These are phyloP conservation scores for Chaetomidium leptoderma DNA, from an alignment of 495 filamentous ascomycete genomes.

Conservation along the genomic window DNA sequence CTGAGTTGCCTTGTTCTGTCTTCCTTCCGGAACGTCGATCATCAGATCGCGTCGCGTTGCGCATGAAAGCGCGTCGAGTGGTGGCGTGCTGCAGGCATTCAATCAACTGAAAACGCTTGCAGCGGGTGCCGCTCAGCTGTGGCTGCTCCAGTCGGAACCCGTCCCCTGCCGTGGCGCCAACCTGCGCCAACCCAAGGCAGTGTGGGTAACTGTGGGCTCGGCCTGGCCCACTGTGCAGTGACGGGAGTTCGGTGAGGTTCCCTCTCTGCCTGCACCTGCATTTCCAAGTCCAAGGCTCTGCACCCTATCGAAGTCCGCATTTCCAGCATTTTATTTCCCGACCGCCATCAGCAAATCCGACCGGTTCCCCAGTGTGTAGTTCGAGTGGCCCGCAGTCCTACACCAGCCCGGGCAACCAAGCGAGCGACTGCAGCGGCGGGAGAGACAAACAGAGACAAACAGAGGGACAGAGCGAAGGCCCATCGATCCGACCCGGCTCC, in stretches of 20 bases:
- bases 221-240: slow-evolving; percentile 6
- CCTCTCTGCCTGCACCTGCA: slow-evolving; percentile 8
- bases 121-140: slow-evolving; percentile 1
- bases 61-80: slow-evolving; percentile 17
- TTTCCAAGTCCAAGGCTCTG: slow-evolving; percentile 7
- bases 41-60: slow-evolving; percentile 12
- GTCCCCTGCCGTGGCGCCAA: slow-evolving; percentile 12
- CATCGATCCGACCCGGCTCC: slow-evolving; percentile 18
- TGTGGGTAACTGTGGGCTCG: slow-evolving; percentile 12
- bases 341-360: not conserved
- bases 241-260: slow-evolving; percentile 21
- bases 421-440: slow-evolving; percentile 3
- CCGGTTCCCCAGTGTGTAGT: not conserved
- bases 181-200: not conserved
- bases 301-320: not conserved
- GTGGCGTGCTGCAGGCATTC: slow-evolving; percentile 18
- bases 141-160: slow-evolving; percentile 6
- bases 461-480: not conserved
- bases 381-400: slow-evolving; percentile 2
- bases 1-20: not conserved
- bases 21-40: not conserved
- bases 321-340: slow-evolving; percentile 5
- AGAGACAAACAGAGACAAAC: not conserved
- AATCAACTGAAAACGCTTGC: slow-evolving; percentile 12
- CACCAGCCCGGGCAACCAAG: not conserved